phyloP scores from a whole-genome alignment of 2,329 filamentous ascomycete species.

The Colletotrichum gigasporum region DNA sequence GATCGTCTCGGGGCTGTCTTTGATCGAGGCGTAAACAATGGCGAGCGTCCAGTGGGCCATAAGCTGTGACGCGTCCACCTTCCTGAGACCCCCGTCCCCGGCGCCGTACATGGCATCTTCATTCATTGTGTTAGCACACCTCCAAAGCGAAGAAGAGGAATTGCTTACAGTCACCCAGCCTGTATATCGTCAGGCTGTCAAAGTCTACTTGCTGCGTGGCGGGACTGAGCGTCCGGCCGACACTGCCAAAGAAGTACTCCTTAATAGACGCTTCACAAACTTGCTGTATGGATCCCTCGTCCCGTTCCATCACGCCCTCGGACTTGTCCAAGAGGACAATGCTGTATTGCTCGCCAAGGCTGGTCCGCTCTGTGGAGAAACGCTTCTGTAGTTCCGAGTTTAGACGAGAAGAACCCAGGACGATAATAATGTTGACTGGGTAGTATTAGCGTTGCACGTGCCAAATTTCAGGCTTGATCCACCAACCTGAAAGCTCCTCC shows the following conservation, averaged over 20 bases:
- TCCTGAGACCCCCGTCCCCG: conserved; percentile 62
- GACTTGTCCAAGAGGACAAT: conserved; percentile 86
- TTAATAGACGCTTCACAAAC: conserved; percentile 81
- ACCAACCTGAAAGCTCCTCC: conserved; percentile 61
- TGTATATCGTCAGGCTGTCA: conserved; percentile 77
- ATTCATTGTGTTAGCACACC: conserved; percentile 23
- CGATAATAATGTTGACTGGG: conserved; percentile 81
- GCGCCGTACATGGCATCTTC: conserved; percentile 42
- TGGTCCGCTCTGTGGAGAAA: conserved; percentile 67
- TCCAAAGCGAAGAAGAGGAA: too few species aligned
- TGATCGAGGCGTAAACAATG: conserved; percentile 79
- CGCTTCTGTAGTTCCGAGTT: conserved; percentile 78
- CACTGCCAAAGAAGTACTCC: conserved; percentile 93
- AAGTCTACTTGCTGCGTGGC: conserved; percentile 88
- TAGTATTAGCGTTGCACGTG: conserved; percentile 44
- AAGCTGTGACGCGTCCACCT: conserved; percentile 69
- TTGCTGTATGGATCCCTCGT: conserved; percentile 77
- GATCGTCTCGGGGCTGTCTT: conserved; percentile 76
- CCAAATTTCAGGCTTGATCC: background rate
- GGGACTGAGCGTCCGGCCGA: conserved; percentile 80
- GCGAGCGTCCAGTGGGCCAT: conserved; percentile 87
- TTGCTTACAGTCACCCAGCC: conserved; percentile 66
- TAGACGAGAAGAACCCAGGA: conserved; percentile 81
- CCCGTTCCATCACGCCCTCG: conserved; percentile 82
- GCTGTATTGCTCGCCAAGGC: conserved; percentile 73